Base-by-base conservation (phyloP, 2,329 filamentous ascomycete genomes). In the Fusarium nodosum region DNA sequence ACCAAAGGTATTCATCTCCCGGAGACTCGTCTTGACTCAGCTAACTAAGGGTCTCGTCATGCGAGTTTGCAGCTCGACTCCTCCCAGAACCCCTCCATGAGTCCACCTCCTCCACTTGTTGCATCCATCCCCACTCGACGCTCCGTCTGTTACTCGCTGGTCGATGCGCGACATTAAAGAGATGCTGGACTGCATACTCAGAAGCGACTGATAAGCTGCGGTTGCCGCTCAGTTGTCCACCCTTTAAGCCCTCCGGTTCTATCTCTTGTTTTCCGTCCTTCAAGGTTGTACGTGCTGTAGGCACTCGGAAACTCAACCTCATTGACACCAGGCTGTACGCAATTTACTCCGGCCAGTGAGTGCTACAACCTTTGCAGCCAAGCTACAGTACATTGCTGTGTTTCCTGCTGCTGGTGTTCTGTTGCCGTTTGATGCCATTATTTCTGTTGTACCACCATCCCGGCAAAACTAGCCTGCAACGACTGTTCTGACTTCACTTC, bases 181-280 rank as follows among this genome's bases (percentile, higher is more conserved):
- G 56, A 69, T 62, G 72, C 65, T 66, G 63, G 66, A 53, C 61
- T 71, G 62, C 61, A 73, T 66, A 61, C 59, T 60, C 60, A 62
- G 64, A 67, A 72, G 68, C 64, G 56, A 74, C 72, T 74, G 72
- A 74, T 74, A 74, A 74, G 72, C 69, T 74, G 69, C 66, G 53
- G 71, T 64, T 74, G 72, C 69, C 72, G 69, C 72, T 71, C 68
- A 71, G 65, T 56, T 69, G 62, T 64, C 64, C 65, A 71, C 65
- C 59, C 67, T 65, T 60, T 70, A 54, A 68, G 65, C 72, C 65
- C 63, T 69, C 51, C 56, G 59, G 58, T 74, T 71, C 56, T 70
- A 66, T 63, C 65, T 66, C 56, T 60, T 66, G 56, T 53, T 57
- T 71, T 59, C 47, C 44, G 66, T 61, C 57, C 53, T 69, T 61